Conservation (phyloP, 306 rosid genomes). For the Spatholobus suberectus region DNA sequence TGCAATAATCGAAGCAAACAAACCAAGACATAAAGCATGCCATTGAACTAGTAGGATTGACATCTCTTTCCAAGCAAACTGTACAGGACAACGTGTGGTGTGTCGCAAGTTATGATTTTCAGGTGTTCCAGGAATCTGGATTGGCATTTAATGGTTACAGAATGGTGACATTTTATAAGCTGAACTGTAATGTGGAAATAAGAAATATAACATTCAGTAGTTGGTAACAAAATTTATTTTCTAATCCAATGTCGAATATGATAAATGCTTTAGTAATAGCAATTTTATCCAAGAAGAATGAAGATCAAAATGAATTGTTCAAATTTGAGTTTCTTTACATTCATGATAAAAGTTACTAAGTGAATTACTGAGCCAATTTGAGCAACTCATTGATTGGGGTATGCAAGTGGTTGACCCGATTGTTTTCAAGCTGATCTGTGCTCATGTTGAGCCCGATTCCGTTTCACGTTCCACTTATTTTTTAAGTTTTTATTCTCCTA, state of each 20-base stretch:
- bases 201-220: conserved; percentile 28
- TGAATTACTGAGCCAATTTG: background rate
- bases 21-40: conserved; percentile 90
- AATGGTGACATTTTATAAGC: conserved; percentile 29
- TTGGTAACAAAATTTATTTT: conserved; percentile 19
- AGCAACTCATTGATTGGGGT: background rate
- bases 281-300: conserved; percentile 12
- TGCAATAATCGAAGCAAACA: conserved; percentile 95
- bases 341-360: conserved; percentile 11
- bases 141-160: conserved; percentile 35
- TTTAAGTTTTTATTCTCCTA: background rate
- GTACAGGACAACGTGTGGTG: conserved; percentile 37
- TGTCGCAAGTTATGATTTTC: conserved; percentile 12
- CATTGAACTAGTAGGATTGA: conserved; percentile 76
- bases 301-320: background rate
- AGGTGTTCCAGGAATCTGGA: conserved; percentile 28
- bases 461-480: background rate
- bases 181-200: conserved; percentile 17
- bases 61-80: conserved; percentile 87
- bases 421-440: background rate
- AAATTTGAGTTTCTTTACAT: conserved; percentile 1
- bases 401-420: background rate
- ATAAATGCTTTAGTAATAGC: background rate
- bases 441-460: background rate
- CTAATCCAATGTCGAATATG: conserved; percentile 2